A percentile compares a stretch with the other conserved stretches of the same genome.
These are phyloP conservation scores for Zoysia matrella DNA, from an alignment of 202 grass and related monocot genomes.

Conservation along the genomic window DNA sequence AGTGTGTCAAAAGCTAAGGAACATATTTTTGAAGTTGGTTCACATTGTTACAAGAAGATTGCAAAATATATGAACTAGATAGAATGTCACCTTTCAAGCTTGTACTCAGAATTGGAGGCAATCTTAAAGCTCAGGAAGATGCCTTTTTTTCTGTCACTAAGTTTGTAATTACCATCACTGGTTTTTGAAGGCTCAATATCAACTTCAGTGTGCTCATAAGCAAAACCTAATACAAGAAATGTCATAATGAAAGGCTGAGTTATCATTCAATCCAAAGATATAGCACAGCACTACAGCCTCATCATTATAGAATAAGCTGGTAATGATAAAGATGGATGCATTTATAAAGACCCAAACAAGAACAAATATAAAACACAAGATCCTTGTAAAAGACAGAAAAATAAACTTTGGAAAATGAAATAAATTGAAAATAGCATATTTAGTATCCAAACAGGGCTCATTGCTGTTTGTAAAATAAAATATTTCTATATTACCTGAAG, in stretches of 20 bases:
- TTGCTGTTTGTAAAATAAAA: slow-evolving; percentile 12
- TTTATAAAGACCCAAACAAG: slow-evolving; percentile 3
- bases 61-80: slow-evolving; percentile 12
- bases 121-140: slow-evolving; percentile 83
- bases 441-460: slow-evolving; percentile 11
- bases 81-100: slow-evolving; percentile 74
- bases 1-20: slow-evolving; percentile 15
- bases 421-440: neutral
- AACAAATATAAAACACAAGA: slow-evolving; percentile 12
- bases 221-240: slow-evolving; percentile 65
- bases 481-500: slow-evolving; percentile 74
- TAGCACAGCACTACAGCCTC: slow-evolving; percentile 4
- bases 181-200: slow-evolving; percentile 77
- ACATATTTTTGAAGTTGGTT: neutral
- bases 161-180: slow-evolving; percentile 59
- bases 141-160: slow-evolving; percentile 71
- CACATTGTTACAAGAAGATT: slow-evolving; percentile 1
- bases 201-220: slow-evolving; percentile 89
- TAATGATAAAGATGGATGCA: slow-evolving; percentile 27
- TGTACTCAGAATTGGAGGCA: slow-evolving; percentile 76
- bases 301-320: slow-evolving; percentile 30
- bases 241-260: slow-evolving; percentile 7
- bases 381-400: slow-evolving; percentile 19
- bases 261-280: neutral
- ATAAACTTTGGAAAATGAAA: neutral